Evolutionary conservation across 2,329 filamentous ascomycete species (phyloP), one percentile per base, ranked within the genome.

Genomic region (Fusarium sulawesiense): DNA sequence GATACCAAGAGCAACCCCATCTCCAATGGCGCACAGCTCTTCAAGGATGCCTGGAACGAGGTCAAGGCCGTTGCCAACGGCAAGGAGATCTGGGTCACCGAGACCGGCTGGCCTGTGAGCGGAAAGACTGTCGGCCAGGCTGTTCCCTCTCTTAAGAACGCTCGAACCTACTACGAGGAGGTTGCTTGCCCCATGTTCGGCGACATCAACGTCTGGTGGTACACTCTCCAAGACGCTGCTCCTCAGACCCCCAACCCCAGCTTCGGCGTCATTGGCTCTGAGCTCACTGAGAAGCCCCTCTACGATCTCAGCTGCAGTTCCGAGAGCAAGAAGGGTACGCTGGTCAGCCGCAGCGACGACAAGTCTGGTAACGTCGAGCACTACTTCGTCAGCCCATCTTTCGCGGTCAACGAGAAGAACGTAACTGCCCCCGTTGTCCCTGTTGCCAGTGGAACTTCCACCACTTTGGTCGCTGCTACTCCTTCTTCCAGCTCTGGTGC

Each of bases 61-160:
- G 92, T 91, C 34, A 79, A 86, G 67, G 80, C 77, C 18, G 89
- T 84, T 46, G 85, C 88, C 37, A 83, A 85, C 37, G 88, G 87
- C 76, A 95, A 94, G 85, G 84, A 87, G 20, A 87, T 97, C 73
- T 96, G 92, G 92, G 87, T 97, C 68, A 96, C 93, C 29, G 93
- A 97, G 86, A 96, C 93, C 18, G 94, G 94, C 70, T 96, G 92
- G 89, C 93, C 94, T 50, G 89, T 94, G 56, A 89, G 85, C 74
- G 94, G 93, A 59, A 82, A 87, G 70, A 85, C 82, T 2, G 81
- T 86, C 66, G 89, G 89, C 72, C 77, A 87, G 50, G 92, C 88
- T 42, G 85, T 91, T 12, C 84, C 94, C 8, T 89, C 84, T 37
- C 68, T 82, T 32, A 82, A 85, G 56, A 94, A 95, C 77, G 93